Evolutionary conservation across 2,329 filamentous ascomycete genomes (phyloP).

Genomic region (Penicillium sp.): DNA sequence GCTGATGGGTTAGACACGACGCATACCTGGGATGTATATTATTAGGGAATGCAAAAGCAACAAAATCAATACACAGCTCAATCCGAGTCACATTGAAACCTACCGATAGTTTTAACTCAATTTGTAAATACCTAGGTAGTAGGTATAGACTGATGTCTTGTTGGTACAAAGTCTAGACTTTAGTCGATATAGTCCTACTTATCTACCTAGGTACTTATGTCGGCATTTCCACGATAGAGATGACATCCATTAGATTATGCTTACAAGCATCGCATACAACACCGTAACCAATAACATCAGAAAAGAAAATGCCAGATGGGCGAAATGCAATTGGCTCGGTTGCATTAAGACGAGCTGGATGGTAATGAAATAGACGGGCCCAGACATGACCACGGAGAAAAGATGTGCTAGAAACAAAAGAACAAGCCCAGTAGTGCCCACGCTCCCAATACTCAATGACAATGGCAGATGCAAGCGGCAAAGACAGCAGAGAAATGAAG

Average conservation of each 20-base stretch:
- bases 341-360: slow-evolving; percentile 16
- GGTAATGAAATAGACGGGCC: slow-evolving; percentile 18
- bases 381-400: slow-evolving; percentile 23
- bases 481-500: slow-evolving; percentile 18
- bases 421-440: slow-evolving; percentile 21
- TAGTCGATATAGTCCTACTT: too few species aligned
- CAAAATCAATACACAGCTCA: not conserved
- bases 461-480: slow-evolving; percentile 26
- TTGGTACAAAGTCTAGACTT: too few species aligned
- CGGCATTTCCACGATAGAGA: too few species aligned
- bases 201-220: too few species aligned
- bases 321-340: slow-evolving; percentile 12
- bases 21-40: slow-evolving; percentile 11
- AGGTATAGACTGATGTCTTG: too few species aligned
- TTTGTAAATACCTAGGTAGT: too few species aligned
- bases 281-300: not conserved
- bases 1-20: not conserved
- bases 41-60: slow-evolving; percentile 4
- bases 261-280: too few species aligned
- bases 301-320: slow-evolving; percentile 6
- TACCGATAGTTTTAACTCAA: too few species aligned
- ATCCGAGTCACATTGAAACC: too few species aligned
- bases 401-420: slow-evolving; percentile 27
- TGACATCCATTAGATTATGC: too few species aligned
- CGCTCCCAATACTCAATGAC: slow-evolving; percentile 28